A percentile compares a stretch with the other conserved stretches of the same genome.
Evolutionary conservation across 768 basidiomycete species (phyloP).

Genomic region (Piloderma croceum): DNA sequence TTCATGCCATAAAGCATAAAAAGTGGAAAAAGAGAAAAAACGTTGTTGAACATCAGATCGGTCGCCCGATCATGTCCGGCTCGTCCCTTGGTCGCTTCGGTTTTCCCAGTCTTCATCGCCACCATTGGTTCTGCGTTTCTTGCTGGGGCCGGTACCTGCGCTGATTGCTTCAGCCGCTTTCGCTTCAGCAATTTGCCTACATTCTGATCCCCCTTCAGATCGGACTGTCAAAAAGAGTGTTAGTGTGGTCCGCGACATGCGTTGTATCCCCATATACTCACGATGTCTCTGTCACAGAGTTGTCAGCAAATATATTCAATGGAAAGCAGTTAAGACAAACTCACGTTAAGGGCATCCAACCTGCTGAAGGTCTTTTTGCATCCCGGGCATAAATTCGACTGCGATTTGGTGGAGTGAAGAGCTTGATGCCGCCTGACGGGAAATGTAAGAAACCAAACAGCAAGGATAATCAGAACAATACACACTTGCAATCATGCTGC

Average conservation of each 20-base stretch:
- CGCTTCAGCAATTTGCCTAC: slow-evolving; percentile 42
- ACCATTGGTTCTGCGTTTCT: no score
- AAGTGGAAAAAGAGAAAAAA: no score
- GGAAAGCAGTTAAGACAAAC: slow-evolving; percentile 29
- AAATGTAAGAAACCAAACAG: slow-evolving; percentile 2
- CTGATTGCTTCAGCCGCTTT: slow-evolving; percentile 27
- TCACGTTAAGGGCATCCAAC: slow-evolving; percentile 88
- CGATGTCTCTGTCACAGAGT: slow-evolving; percentile 59
- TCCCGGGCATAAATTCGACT: slow-evolving; percentile 81
- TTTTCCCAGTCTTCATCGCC: no score
- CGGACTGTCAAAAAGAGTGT: slow-evolving; percentile 63
- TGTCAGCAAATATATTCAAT: no score
- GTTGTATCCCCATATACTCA: no score
- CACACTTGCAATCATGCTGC: slow-evolving; percentile 95
- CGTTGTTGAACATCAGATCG: no score
- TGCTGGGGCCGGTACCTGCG: slow-evolving; percentile 22
- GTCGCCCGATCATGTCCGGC: no score
- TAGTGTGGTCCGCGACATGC: no score
- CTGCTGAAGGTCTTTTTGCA: slow-evolving; percentile 95
- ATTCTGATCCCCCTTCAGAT: slow-evolving; percentile 80
- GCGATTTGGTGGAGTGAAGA: slow-evolving; percentile 77
- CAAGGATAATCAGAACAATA: slow-evolving; percentile 17
- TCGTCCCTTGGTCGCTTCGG: no score
- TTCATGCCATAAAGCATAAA: no score
- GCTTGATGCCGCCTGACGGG: slow-evolving; percentile 76